phyloP scores from a whole-genome alignment of 305 asterid genomes.

The Vinca major region DNA sequence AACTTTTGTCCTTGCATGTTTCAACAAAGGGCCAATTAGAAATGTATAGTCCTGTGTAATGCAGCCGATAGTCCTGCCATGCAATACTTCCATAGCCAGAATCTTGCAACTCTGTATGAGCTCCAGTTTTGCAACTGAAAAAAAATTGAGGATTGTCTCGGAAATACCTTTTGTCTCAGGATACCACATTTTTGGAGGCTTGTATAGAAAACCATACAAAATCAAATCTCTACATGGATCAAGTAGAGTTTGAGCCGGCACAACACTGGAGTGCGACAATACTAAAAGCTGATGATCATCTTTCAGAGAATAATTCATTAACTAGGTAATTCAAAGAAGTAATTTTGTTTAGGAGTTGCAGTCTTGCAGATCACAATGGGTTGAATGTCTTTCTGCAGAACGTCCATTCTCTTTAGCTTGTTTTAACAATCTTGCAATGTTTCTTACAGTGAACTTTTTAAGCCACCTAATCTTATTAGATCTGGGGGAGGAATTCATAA shows the following conservation, averaged over 20 bases:
- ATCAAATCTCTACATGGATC: slow-evolving; percentile 92
- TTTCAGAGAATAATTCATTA: slow-evolving; percentile 32
- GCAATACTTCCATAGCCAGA: neutral
- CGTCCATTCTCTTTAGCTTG: neutral
- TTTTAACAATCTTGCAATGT: slow-evolving; percentile 12
- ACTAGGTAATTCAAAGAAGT: slow-evolving; percentile 32
- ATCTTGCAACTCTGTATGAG: neutral
- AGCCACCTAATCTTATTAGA: slow-evolving; percentile 71
- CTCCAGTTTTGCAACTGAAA: neutral
- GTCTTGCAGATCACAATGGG: neutral
- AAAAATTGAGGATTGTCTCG: slow-evolving; percentile 6
- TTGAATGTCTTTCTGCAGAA: neutral
- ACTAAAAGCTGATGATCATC: slow-evolving; percentile 45
- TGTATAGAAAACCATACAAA: slow-evolving; percentile 95
- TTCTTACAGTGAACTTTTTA: slow-evolving; percentile 50
- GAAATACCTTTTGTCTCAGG: slow-evolving; percentile 41
- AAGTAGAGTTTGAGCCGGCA: slow-evolving; percentile 97
- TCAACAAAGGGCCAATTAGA: neutral
- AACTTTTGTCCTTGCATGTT: neutral
- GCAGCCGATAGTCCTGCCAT: neutral
- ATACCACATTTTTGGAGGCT: slow-evolving; percentile 77
- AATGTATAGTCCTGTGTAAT: neutral
- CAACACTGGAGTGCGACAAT: slow-evolving; percentile 69
- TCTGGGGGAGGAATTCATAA: slow-evolving; percentile 86
- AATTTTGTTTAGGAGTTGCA: neutral